Percentiles rank a stretch among this genome's conserved stretches.
These are phyloP conservation scores for Lenwebbia sp. DNA, from an alignment of 345 rosid species.

Conservation along the genomic window DNA sequence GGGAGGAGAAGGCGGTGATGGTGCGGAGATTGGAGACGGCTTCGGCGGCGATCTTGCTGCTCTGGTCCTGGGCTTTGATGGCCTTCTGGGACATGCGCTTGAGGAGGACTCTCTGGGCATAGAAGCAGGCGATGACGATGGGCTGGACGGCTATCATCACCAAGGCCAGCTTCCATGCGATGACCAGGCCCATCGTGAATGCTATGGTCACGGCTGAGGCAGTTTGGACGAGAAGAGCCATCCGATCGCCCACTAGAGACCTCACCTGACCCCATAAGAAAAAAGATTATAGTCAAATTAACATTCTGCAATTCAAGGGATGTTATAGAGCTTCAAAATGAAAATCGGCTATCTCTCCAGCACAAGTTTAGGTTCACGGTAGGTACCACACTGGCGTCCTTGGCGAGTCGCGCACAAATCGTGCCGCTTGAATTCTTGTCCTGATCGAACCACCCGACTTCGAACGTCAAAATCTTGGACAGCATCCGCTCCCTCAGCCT, in stretches of 20 bases:
- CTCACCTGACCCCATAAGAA: slow-evolving; percentile 13
- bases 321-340: background rate
- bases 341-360: too few species aligned
- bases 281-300: background rate
- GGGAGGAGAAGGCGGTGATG: slow-evolving; percentile 31
- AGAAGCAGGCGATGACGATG: slow-evolving; percentile 20
- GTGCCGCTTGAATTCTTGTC: slow-evolving; percentile 71
- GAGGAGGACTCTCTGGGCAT: slow-evolving; percentile 32
- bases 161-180: slow-evolving; percentile 36
- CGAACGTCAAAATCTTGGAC: slow-evolving; percentile 56
- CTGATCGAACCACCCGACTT: slow-evolving; percentile 68
- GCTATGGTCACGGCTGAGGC: slow-evolving; percentile 26
- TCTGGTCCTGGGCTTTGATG: slow-evolving; percentile 45
- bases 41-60: slow-evolving; percentile 58
- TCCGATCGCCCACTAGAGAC: slow-evolving; percentile 52
- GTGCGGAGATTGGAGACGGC: slow-evolving; percentile 37
- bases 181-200: slow-evolving; percentile 32
- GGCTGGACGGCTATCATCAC: slow-evolving; percentile 46
- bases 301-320: background rate
- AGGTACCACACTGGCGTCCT: slow-evolving; percentile 62
- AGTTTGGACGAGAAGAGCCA: slow-evolving; percentile 28
- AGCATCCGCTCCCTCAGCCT: slow-evolving; percentile 62
- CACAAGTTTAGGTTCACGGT: too few species aligned
- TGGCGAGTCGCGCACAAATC: slow-evolving; percentile 51
- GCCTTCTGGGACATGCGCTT: slow-evolving; percentile 44